Base-by-base conservation (phyloP, 2,329 filamentous ascomycete genomes). In the Aspergillus terreus region DNA sequence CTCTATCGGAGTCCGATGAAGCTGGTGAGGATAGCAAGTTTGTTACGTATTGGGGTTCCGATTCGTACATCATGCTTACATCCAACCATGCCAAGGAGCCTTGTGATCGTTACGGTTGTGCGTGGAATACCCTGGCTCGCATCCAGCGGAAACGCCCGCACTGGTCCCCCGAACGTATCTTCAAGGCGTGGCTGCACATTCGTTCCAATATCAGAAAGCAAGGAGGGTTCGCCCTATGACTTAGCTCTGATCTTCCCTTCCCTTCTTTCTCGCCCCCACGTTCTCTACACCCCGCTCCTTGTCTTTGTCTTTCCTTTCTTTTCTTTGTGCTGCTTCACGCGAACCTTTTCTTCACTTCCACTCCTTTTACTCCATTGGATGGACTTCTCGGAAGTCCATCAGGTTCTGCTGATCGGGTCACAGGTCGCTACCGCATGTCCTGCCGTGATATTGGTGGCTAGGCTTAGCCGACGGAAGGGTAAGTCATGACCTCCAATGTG, bases 401-500 rank as follows among this genome's bases (percentile, higher is more conserved):
- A 55, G 56, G 51, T 54, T 44, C 41, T 57, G 55, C 56, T 63
- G 36, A 62, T 50, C 35, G 45, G 47, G 25, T 50, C 49, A 47
- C 50, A 58, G 58, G 42, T 55, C 49, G 32, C 54, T 58, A 50
- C 50, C 44, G 53, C 50, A 43, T 49, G 46, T 55, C 52, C 58
- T 60, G 52, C 49, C 53, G 54, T 53, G 38, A 44, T 49, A 58
- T 50, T 60, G 58, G 50, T 56, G 58, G 55, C 38, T 35, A 41
- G 35, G 38, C 35, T 50, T 30, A 6, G 35, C n/a, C 36, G 10
- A n/a, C 12, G 14, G 23, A 47, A 43, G 57, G 58, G 58, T 57
- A 50, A 21, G 51, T n/a, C 19, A n/a, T 7, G n/a, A 3, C 14
- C 21, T 17, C 23, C 30, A 11, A 36, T 21, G 11, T 44, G 44